Evolutionary conservation across 257 asterid species (phyloP).

Genomic region (Verbena officinalis): DNA sequence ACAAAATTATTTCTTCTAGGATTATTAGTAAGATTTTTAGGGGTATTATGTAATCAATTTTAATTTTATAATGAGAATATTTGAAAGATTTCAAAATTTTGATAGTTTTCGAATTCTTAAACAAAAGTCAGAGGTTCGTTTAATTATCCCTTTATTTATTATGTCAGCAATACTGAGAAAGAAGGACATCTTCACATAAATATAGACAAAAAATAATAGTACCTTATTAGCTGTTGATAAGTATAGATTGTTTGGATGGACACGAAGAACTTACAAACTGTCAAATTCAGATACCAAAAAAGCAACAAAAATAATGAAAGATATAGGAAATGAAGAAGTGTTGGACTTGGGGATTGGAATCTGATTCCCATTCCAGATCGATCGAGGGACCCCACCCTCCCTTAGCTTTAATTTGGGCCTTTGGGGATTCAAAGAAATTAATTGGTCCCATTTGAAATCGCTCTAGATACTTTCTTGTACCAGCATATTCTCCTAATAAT

Average conservation of each 20-base stretch:
- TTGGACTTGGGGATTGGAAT: constrained; percentile 4
- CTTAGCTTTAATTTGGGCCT: neutral
- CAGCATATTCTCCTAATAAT: neutral
- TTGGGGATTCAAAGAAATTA: constrained; percentile 2
- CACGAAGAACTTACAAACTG: neutral
- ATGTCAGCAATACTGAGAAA: no score
- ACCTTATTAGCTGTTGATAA: constrained; percentile 20
- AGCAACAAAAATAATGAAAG: neutral
- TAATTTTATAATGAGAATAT: no score
- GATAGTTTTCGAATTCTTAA: no score
- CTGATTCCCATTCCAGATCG: constrained; percentile 10
- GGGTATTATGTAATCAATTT: no score
- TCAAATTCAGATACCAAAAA: neutral
- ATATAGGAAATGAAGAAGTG: neutral
- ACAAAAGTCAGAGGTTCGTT: no score
- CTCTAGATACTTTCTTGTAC: neutral
- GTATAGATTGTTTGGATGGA: constrained; percentile 11
- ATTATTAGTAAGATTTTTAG: no score
- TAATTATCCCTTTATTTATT: no score
- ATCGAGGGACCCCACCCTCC: neutral
- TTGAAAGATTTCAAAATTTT: no score
- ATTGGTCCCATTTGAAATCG: constrained; percentile 1
- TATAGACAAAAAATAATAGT: constrained; percentile 13
- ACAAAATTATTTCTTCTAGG: no score
- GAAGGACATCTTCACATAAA: neutral